These are phyloP conservation scores for Dipteronia dyeriana DNA, from an alignment of 345 rosid species.

Conservation along the genomic window DNA sequence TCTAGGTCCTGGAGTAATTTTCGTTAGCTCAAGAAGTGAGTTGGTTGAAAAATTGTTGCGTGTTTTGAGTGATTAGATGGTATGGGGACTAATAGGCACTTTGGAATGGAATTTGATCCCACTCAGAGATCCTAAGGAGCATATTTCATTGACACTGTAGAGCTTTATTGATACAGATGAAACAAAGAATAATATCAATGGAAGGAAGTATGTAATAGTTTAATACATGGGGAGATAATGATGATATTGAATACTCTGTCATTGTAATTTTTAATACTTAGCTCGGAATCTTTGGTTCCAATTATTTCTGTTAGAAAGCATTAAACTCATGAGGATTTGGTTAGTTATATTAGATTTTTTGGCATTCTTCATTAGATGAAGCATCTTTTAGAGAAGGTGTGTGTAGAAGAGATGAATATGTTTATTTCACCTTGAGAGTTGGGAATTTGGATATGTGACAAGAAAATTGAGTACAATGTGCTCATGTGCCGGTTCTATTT, in stretches of 20 bases:
- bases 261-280: background rate
- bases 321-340: background rate
- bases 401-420: background rate
- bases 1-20: background rate
- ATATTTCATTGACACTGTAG: background rate
- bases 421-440: background rate
- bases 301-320: background rate
- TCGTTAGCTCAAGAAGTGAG: background rate
- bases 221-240: background rate
- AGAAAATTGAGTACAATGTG: background rate
- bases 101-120: background rate
- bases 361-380: background rate
- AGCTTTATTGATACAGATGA: background rate
- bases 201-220: background rate
- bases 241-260: background rate
- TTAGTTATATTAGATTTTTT: background rate
- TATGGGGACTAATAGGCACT: slow-evolving; percentile 12
- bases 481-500: background rate
- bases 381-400: background rate
- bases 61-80: background rate
- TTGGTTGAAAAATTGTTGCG: background rate
- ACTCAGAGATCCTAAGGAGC: background rate
- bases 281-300: background rate
- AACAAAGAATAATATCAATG: background rate
- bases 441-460: background rate